Evolutionary conservation across 2,329 filamentous ascomycete genomes (phyloP).

Genomic region (Epichloe aotearoae): DNA sequence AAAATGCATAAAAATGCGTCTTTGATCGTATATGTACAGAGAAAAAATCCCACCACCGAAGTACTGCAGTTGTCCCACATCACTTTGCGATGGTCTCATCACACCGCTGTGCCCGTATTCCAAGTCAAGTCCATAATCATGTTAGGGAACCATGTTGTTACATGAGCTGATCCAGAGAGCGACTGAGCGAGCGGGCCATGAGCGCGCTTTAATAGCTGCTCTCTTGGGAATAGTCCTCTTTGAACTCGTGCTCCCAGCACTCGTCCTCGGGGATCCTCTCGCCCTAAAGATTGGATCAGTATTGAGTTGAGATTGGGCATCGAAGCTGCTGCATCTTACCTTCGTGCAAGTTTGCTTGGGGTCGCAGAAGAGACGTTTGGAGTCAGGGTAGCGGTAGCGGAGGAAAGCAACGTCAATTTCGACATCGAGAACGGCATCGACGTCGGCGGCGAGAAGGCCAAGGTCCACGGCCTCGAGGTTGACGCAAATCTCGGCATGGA

Average conservation of each 20-base stretch:
- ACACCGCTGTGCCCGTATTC: neutral
- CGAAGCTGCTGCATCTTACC: neutral
- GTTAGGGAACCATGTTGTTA: neutral
- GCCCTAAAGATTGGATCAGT: neutral
- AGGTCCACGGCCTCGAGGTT: neutral
- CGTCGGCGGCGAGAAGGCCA: neutral
- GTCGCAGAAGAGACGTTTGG: neutral
- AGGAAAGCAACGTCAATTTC: neutral
- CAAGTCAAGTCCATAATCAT: neutral
- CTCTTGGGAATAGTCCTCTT: neutral
- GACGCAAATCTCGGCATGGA: neutral
- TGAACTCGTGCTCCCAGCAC: constrained; percentile 2
- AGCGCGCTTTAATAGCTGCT: neutral
- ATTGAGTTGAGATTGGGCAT: too few relatives aligned
- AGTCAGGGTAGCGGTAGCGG: neutral
- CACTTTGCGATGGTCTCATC: too few relatives aligned
- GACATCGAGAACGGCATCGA: neutral
- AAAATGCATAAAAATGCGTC: neutral
- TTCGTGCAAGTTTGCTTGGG: neutral
- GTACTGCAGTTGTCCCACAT: too few relatives aligned
- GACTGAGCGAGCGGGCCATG: neutral
- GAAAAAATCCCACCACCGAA: neutral
- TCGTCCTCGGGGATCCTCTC: neutral
- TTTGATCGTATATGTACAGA: neutral
- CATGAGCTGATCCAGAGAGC: neutral